These are phyloP conservation scores for Carpinus viminea DNA, from an alignment of 306 rosid species.

Conservation along the genomic window DNA sequence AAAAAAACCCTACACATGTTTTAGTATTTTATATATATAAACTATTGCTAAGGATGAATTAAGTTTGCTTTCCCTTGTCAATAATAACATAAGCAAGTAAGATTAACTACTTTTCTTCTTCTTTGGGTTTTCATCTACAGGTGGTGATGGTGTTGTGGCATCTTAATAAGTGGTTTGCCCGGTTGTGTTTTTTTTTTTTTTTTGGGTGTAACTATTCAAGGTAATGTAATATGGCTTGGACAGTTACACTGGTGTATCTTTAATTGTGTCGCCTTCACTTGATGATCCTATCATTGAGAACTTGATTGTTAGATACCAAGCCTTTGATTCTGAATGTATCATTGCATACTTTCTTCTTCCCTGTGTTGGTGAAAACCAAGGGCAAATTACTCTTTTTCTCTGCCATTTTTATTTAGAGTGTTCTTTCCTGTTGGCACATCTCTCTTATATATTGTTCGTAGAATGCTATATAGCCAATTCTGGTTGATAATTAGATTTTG, in stretches of 20 bases:
- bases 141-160: constrained; percentile 14
- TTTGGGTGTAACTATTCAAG: not conserved
- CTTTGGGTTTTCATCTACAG: constrained; percentile 4
- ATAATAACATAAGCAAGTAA: not conserved
- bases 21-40: not conserved
- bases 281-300: not conserved
- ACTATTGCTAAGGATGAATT: not conserved
- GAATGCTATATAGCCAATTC: too few relatives aligned
- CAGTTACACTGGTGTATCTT: not conserved
- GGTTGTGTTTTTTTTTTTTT: not conserved
- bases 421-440: too few relatives aligned
- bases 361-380: not conserved
- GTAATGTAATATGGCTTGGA: not conserved
- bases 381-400: too few relatives aligned
- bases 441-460: too few relatives aligned
- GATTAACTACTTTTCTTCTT: not conserved
- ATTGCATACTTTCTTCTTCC: not conserved
- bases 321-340: not conserved
- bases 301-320: not conserved
- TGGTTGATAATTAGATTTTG: too few relatives aligned
- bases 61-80: not conserved
- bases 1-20: not conserved
- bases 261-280: not conserved
- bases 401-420: too few relatives aligned
- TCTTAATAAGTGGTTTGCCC: constrained; percentile 10